Evolutionary conservation across 2,329 filamentous ascomycete species (phyloP), one percentile per base, ranked within the genome.

Genomic region (Aspergillus sojae): DNA sequence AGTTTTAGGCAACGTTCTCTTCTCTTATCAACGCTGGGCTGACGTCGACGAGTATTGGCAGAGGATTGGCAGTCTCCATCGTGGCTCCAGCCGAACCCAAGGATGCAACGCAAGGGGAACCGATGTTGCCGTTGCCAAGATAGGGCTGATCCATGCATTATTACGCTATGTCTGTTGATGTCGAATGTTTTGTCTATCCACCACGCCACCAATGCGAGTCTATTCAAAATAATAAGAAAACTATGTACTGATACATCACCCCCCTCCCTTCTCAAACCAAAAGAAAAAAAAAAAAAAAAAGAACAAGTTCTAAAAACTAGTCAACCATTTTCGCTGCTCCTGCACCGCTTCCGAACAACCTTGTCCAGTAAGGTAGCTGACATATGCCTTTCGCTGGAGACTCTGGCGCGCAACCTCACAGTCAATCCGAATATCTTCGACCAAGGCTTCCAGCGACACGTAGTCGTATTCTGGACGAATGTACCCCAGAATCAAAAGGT

Each of bases 401-500:
- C 92, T 95, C 71, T 83, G 81, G 69, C 85, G 84, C 50, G 93
- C 91, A 61, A 98, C 94, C 71, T 91, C 87, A 73, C 95, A 96
- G 82, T 98, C 95, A 69, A 90, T 86, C 74, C 87, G 86, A 75
- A 99, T 99, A 80, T 99, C 95, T 71, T 90, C 87, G 52, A 98
- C 88, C 74, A 98, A 82, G 39, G 89, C 91, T 67, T 97, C 94
- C 70, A 93, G 84, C 66, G 87, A 90, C 64, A 89, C 87, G 80
- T 99, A 99, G 81, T 98, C 92, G 75, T 86, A 89, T 80, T 98
- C 95, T 10, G 92, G 90, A 59, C 95, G 86, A 66, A 99, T 93
- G 78, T 92, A 98, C 34, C 94, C 95, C 65, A 94, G 78, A 57
- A 99, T 88, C 28, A 93, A 78, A 19, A 98, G 82, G 48, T 92